phyloP scores from a whole-genome alignment of 2,329 filamentous ascomycete species.

The Verticillium albo-atrum region DNA sequence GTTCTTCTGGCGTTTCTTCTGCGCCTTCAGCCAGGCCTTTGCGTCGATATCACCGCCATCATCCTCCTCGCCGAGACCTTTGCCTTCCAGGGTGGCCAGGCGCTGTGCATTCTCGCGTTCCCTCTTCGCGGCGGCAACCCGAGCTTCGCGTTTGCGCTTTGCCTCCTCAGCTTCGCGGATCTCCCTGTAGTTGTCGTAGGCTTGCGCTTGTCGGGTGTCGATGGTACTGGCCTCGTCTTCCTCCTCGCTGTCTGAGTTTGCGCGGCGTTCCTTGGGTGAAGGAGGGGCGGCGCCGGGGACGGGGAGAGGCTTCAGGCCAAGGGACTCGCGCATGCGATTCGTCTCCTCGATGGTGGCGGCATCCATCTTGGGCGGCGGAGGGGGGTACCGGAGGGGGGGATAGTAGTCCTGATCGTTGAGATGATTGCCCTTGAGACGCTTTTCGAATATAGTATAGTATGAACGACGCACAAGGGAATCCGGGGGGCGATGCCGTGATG shows the following conservation, averaged over 20 bases:
- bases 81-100: constrained; percentile 71
- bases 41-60: constrained; percentile 67
- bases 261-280: constrained; percentile 28
- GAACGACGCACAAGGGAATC: not conserved
- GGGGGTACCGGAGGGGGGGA: not conserved
- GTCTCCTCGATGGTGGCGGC: constrained; percentile 83
- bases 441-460: not conserved
- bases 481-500: not conserved
- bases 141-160: constrained; percentile 74
- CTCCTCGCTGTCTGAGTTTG: constrained; percentile 39
- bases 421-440: not conserved
- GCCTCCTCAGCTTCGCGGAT: constrained; percentile 66
- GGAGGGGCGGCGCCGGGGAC: constrained; percentile 62
- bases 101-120: constrained; percentile 81
- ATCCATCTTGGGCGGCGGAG: constrained; percentile 42
- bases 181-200: constrained; percentile 68
- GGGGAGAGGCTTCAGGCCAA: constrained; percentile 86
- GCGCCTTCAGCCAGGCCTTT: constrained; percentile 78
- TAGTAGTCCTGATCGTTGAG: not conserved
- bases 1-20: constrained; percentile 93
- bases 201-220: constrained; percentile 70
- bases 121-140: constrained; percentile 78
- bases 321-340: constrained; percentile 82
- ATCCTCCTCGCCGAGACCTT: constrained; percentile 74
- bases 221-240: constrained; percentile 79